These are phyloP conservation scores for Silene vulgaris DNA, from an alignment of 179 eudicot genomes.

Conservation along the genomic window DNA sequence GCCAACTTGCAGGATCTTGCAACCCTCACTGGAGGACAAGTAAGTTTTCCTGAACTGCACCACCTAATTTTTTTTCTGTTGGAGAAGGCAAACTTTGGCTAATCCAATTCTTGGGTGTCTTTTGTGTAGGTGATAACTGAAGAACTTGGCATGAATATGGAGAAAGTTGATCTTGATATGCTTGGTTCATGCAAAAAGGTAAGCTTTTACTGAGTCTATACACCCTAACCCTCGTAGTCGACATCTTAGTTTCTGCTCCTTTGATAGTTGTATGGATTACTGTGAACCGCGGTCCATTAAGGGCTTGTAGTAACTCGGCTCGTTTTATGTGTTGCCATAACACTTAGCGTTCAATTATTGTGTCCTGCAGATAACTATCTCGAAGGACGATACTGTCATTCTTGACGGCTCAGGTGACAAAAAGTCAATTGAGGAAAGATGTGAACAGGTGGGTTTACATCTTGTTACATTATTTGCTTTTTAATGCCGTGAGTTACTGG, in stretches of 20 bases:
- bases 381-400: constrained; percentile 83
- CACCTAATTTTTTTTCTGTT: not conserved
- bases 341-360: not conserved
- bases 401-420: constrained; percentile 97
- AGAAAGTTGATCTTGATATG: constrained; percentile 61
- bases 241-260: too few species aligned
- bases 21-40: constrained; percentile 76
- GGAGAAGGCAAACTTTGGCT: not conserved
- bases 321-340: not conserved
- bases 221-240: too few species aligned
- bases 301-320: too few species aligned
- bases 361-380: constrained; percentile 54
- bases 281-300: too few species aligned
- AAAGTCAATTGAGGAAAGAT: constrained; percentile 75
- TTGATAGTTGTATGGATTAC: too few species aligned
- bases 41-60: constrained; percentile 20
- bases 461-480: not conserved
- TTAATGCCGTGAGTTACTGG: not conserved
- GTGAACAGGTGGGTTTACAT: constrained; percentile 61
- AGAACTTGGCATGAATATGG: constrained; percentile 92
- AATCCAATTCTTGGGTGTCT: not conserved
- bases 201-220: not conserved
- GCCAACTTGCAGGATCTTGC: constrained; percentile 85
- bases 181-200: constrained; percentile 96
- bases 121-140: constrained; percentile 65